Evolutionary conservation across 2,329 filamentous ascomycete species (phyloP).

Genomic region (Calonectria pteridis): DNA sequence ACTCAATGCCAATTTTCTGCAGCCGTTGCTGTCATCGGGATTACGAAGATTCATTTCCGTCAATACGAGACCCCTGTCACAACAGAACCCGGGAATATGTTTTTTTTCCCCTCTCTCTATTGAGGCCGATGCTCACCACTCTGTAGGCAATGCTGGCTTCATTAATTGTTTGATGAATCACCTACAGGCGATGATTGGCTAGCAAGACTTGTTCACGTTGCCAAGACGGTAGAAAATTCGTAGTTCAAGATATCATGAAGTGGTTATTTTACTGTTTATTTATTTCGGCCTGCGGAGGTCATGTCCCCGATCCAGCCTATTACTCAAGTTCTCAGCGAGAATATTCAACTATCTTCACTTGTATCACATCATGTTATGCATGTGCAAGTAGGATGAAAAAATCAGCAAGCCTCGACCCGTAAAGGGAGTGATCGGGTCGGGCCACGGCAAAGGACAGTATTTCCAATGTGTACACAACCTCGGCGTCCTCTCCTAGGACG

Average conservation of each 20-base stretch:
- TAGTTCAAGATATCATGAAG: not conserved
- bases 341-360: constrained; percentile 14
- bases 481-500: constrained; percentile 8
- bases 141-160: too few species aligned
- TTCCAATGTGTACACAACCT: constrained; percentile 6
- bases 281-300: not conserved
- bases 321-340: constrained; percentile 4
- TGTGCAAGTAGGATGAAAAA: not conserved
- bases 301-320: not conserved
- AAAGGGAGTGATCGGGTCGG: constrained; percentile 12
- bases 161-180: not conserved
- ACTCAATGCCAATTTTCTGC: not conserved
- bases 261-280: constrained; percentile 11
- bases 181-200: too few species aligned
- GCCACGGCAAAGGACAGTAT: not conserved
- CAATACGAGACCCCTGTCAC: not conserved
- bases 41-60: constrained; percentile 10
- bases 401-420: not conserved
- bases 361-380: constrained; percentile 20
- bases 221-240: not conserved
- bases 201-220: not conserved
- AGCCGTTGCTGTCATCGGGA: not conserved
- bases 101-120: not conserved
- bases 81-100: not conserved
- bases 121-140: not conserved